Conservation (phyloP, 306 rosid genomes). For the Senna tora region DNA sequence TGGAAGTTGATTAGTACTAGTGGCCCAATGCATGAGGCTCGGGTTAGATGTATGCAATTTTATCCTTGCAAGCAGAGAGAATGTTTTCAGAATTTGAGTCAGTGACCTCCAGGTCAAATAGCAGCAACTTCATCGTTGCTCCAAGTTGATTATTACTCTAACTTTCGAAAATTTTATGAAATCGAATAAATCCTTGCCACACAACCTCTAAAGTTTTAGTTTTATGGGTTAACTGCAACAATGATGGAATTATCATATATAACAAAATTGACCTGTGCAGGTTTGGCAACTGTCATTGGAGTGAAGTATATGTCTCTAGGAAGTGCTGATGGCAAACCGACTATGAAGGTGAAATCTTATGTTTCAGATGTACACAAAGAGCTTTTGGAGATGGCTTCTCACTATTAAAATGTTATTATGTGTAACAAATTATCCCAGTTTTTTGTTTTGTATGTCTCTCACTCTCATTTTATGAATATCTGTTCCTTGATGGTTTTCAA, state of each 20-base stretch:
- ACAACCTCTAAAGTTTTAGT: too few species aligned
- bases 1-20: background rate
- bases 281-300: conserved; percentile 63
- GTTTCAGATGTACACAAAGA: conserved; percentile 50
- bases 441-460: background rate
- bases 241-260: too few species aligned
- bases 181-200: too few species aligned
- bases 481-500: background rate
- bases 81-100: too few species aligned
- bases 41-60: too few species aligned
- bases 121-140: too few species aligned
- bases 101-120: too few species aligned
- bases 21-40: too few species aligned
- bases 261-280: conserved; percentile 37
- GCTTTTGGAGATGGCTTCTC: conserved; percentile 59
- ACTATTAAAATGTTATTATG: conserved; percentile 30
- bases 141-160: background rate
- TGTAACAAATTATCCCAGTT: background rate
- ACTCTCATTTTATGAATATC: too few species aligned
- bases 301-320: conserved; percentile 59
- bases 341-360: conserved; percentile 53
- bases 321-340: conserved; percentile 41
- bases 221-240: too few species aligned
- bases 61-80: too few species aligned
- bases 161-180: background rate